phyloP scores from a whole-genome alignment of 345 rosid genomes.

The Euphorbia pulcherrima region DNA sequence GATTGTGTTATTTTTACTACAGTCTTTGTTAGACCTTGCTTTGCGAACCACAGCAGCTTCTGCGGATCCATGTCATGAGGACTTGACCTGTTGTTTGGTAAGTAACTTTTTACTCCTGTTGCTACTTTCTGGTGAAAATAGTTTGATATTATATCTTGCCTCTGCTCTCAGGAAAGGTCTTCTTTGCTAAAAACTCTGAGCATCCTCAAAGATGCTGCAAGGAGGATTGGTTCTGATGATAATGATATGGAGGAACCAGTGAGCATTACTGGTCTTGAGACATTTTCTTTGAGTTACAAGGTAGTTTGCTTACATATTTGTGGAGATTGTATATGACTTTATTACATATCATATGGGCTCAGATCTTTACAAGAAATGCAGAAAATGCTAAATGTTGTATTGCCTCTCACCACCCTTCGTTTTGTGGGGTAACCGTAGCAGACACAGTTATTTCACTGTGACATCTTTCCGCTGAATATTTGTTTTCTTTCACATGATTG shows the following conservation, averaged over 20 bases:
- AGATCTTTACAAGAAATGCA: not conserved
- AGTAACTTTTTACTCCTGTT: conserved; percentile 26
- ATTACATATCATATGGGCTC: not conserved
- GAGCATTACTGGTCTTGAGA: conserved; percentile 89
- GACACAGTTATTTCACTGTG: not conserved
- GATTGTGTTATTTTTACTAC: conserved; percentile 13
- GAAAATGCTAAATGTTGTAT: not conserved
- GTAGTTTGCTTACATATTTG: conserved; percentile 28
- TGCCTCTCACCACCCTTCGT: not conserved
- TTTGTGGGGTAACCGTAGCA: not conserved
- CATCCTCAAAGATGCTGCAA: conserved; percentile 48
- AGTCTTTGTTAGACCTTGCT: conserved; percentile 98
- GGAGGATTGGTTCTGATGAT: conserved; percentile 34
- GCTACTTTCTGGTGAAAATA: not conserved
- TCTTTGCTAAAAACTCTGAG: conserved; percentile 77
- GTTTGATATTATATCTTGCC: conserved; percentile 11
- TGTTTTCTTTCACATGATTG: conserved; percentile 6
- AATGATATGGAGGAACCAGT: conserved; percentile 60
- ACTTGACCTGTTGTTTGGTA: conserved; percentile 92
- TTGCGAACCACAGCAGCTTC: conserved; percentile 91
- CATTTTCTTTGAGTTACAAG: conserved; percentile 96
- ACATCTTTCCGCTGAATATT: not conserved
- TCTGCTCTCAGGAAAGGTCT: conserved; percentile 65
- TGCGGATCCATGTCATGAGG: conserved; percentile 94
- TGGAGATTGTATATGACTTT: not conserved